These are phyloP conservation scores for Sanghuangporus baumii DNA, from an alignment of 1,284 basidiomycete species.

Conservation along the genomic window DNA sequence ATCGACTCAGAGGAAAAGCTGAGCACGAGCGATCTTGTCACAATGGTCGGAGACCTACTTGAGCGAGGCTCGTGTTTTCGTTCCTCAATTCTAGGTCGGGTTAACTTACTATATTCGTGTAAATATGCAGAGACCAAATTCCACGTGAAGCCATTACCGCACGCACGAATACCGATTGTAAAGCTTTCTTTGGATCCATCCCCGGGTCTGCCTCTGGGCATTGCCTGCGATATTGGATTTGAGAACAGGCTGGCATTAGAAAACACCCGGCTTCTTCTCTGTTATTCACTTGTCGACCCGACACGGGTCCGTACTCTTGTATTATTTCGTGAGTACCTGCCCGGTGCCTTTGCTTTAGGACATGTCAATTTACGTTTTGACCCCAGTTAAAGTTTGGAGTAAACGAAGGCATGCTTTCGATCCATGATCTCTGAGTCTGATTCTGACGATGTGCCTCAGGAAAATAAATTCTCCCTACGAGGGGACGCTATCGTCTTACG, in stretches of 20 bases:
- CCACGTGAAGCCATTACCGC: conserved; percentile 92
- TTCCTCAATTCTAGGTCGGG: conserved; percentile 11
- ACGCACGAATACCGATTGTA: conserved; percentile 97
- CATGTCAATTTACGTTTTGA: not conserved
- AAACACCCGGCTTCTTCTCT: conserved; percentile 93
- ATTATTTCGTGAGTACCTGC: conserved; percentile 74
- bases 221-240: conserved; percentile 98
- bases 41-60: conserved; percentile 88
- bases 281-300: conserved; percentile 96
- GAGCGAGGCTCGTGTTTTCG: conserved; percentile 69
- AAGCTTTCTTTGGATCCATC: conserved; percentile 93
- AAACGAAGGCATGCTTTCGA: conserved; percentile 71
- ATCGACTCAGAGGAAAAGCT: conserved; percentile 79
- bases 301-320: conserved; percentile 91
- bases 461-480: conserved; percentile 99
- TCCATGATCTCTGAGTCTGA: not conserved
- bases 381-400: conserved; percentile 94
- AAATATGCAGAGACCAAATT: conserved; percentile 82
- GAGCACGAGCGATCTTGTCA: conserved; percentile 86
- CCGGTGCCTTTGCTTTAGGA: conserved; percentile 12
- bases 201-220: conserved; percentile 81
- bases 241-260: conserved; percentile 96
- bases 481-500: conserved; percentile 95
- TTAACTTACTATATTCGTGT: not conserved
- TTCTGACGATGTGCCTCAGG: conserved; percentile 33